Conservation (phyloP, 176 grass and related monocot species). For the Phoenix dactylifera region DNA sequence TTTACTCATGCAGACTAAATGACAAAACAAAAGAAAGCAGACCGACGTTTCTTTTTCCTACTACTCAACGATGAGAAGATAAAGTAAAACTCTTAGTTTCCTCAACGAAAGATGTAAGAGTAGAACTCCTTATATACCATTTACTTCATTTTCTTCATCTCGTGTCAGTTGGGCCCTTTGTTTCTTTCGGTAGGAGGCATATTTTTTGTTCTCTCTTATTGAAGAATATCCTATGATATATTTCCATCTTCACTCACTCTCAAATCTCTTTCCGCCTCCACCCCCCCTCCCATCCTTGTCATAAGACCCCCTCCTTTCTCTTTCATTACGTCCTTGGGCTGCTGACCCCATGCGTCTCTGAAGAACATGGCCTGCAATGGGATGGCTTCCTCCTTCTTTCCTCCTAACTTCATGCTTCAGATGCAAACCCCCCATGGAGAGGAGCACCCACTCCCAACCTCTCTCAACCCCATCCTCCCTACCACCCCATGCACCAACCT, state of each 20-base stretch:
- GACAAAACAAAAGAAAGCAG: too few relatives aligned
- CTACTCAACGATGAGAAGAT: too few relatives aligned
- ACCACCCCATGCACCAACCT: not conserved
- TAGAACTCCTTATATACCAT: too few relatives aligned
- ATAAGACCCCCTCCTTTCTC: not conserved
- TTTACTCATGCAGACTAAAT: too few relatives aligned
- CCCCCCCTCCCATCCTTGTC: not conserved
- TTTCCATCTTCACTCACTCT: not conserved
- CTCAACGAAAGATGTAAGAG: not conserved
- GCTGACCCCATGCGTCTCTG: not conserved
- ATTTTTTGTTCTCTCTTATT: not conserved
- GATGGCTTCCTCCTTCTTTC: slow-evolving; percentile 14
- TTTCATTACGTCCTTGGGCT: not conserved
- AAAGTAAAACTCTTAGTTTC: too few relatives aligned
- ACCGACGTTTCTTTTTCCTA: too few relatives aligned
- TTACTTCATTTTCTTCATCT: too few relatives aligned
- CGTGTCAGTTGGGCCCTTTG: not conserved
- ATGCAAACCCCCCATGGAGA: slow-evolving; percentile 3
- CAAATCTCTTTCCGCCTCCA: not conserved
- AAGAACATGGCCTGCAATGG: slow-evolving; percentile 9
- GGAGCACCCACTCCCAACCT: not conserved
- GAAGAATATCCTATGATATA: too few relatives aligned
- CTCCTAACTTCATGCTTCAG: slow-evolving; percentile 6
- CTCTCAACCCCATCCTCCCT: not conserved
- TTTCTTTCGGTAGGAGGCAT: not conserved